A percentile compares a stretch with the other conserved stretches of the same genome.
These are phyloP conservation scores for Diutina neorugosa DNA, from an alignment of 1,139 yeast species.

Conservation along the genomic window DNA sequence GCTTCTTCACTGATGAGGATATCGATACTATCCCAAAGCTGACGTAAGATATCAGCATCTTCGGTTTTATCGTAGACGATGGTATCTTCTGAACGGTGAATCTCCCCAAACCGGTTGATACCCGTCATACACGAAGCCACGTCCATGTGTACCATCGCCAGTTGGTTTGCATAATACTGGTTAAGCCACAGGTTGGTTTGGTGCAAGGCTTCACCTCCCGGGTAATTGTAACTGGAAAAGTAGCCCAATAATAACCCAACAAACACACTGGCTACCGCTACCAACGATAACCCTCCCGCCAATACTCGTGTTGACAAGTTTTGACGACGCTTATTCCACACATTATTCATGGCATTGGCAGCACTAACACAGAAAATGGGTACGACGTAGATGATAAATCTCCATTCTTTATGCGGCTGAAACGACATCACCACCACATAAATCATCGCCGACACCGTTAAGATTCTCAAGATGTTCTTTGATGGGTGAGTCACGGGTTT, in stretches of 20 bases:
- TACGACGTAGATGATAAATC: slow-evolving; percentile 66
- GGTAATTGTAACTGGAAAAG: slow-evolving; percentile 68
- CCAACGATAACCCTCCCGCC: slow-evolving; percentile 17
- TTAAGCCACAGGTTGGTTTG: slow-evolving; percentile 33
- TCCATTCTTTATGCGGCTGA: slow-evolving; percentile 93
- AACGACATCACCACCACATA: slow-evolving; percentile 56
- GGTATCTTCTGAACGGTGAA: slow-evolving; percentile 18
- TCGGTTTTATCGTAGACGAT: slow-evolving; percentile 74
- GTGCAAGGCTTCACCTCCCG: slow-evolving; percentile 72
- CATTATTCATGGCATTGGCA: slow-evolving; percentile 45
- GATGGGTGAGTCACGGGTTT: slow-evolving; percentile 23
- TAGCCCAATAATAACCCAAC: slow-evolving; percentile 42
- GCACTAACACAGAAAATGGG: slow-evolving; percentile 61
- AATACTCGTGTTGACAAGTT: slow-evolving; percentile 17
- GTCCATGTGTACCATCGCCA: slow-evolving; percentile 53
- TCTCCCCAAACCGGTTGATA: slow-evolving; percentile 59
- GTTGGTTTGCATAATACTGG: slow-evolving; percentile 6
- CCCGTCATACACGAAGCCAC: slow-evolving; percentile 86
- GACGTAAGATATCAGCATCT: slow-evolving; percentile 19
- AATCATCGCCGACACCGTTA: slow-evolving; percentile 31
- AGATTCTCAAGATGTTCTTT: slow-evolving; percentile 21
- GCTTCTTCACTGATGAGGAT: slow-evolving; percentile 41
- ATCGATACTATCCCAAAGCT: slow-evolving; percentile 44
- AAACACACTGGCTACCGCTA: slow-evolving; percentile 20
- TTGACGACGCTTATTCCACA: slow-evolving; percentile 13